Evolutionary conservation across 257 asterid species (phyloP), one percentile per base, ranked within the genome.

Genomic region (Gynochthodes officinalis): DNA sequence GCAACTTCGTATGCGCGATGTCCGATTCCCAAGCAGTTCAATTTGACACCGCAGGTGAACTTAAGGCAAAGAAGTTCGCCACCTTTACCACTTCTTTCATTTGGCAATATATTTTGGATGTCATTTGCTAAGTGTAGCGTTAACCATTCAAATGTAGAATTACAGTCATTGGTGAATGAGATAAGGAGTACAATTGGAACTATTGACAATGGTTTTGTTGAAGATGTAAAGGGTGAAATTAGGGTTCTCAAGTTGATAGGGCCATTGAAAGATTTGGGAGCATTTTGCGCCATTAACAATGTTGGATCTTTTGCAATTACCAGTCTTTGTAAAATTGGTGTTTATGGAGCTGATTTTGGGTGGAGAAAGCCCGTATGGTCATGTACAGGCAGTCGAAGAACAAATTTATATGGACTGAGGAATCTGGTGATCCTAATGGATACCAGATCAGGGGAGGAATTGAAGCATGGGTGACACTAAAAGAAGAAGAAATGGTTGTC

Each of bases 331-430:
- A 48, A 48, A 48, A 48, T 48, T 16, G 54, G 54, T 16, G 54
- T 48, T 13, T 48, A 48, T 48, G 54, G 15, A 10, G 54, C 54
- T 16, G 54, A 48, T 48, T 48, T 48, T 16, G 54, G 75, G 6
- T 57, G 67, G 67, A 58, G 46, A 39, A 18, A 58, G 40, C 75
- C 75, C 10, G 23, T 59, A 21, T 71, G 75, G 75, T 7, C 28
- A 8, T 4, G 58, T n/a, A 12, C 8, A 7, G 75, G 75, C 5
- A 44, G 40, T 30, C 42, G 23, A 57, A 39, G 60, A 11, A 43
- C 44, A 3, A 37, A 71, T 40, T 1, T 5, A 11, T 64, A 64
- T 9, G 50, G 43, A 43, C 7, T 55, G 49, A 46, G n/a, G 54
- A 71, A 71, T 58, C 25, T 57, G 1, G 63, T 44, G 13, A 16